These are phyloP conservation scores for Neolentinus lepideus DNA, from an alignment of 1,284 basidiomycete genomes.

Conservation along the genomic window DNA sequence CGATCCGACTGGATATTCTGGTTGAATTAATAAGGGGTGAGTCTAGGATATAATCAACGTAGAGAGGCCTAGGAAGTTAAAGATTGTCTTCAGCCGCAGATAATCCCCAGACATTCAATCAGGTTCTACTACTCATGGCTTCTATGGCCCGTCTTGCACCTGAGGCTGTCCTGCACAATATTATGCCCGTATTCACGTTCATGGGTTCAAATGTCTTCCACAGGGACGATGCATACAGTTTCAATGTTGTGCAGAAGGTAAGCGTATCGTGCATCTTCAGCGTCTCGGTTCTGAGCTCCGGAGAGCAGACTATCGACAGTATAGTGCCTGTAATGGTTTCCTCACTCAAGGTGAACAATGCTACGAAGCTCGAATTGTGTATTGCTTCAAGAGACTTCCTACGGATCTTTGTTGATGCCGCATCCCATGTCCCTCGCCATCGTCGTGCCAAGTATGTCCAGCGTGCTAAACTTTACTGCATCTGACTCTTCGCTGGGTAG, in stretches of 20 bases:
- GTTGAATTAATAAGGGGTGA: conserved; percentile 82
- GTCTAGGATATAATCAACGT: conserved; percentile 13
- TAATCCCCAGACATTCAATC: conserved; percentile 93
- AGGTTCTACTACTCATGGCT: conserved; percentile 87
- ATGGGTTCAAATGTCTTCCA: conserved; percentile 97
- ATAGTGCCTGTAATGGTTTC: conserved; percentile 92
- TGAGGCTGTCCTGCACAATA: conserved; percentile 87
- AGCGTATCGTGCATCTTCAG: conserved; percentile 6
- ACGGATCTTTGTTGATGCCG: conserved; percentile 85
- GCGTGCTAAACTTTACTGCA: neutral
- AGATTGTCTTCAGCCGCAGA: conserved; percentile 55
- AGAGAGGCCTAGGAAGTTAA: conserved; percentile 4
- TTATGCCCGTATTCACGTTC: conserved; percentile 99
- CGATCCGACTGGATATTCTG: conserved; percentile 70
- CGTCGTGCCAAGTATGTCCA: conserved; percentile 68
- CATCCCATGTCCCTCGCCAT: conserved; percentile 83
- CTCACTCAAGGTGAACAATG: conserved; percentile 55
- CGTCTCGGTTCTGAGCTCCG: conserved; percentile 4
- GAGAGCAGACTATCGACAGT: conserved; percentile 78
- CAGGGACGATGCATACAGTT: conserved; percentile 93
- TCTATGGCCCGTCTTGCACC: conserved; percentile 81
- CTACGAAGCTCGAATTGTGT: conserved; percentile 51
- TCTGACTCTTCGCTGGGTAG: conserved; percentile 29
- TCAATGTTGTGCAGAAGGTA: conserved; percentile 91
- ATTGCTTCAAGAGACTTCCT: conserved; percentile 68